A percentile compares a stretch with the other conserved stretches of the same genome.
Conservation (phyloP, 2,329 filamentous ascomycete genomes). For the Mollisiaceae sp. region DNA sequence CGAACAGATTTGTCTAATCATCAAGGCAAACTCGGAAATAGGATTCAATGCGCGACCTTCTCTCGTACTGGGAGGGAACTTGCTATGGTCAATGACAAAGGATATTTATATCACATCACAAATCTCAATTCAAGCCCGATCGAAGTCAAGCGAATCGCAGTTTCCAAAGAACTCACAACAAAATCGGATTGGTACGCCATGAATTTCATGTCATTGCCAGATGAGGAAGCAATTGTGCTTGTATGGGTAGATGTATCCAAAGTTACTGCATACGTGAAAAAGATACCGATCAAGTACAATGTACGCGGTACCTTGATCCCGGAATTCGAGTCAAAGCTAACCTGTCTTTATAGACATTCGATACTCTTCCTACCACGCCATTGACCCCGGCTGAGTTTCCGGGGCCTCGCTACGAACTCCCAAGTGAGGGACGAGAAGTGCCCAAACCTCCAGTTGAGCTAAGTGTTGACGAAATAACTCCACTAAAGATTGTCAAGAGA, state of each 20-base stretch:
- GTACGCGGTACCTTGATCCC: constrained; percentile 13
- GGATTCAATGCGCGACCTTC: constrained; percentile 48
- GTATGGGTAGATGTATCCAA: constrained; percentile 48
- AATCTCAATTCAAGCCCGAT: constrained; percentile 47
- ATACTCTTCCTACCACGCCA: constrained; percentile 21
- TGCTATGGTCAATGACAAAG: constrained; percentile 49
- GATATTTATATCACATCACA: constrained; percentile 47
- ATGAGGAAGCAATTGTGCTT: constrained; percentile 47
- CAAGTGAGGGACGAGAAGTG: constrained; percentile 28
- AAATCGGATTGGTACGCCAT: constrained; percentile 47
- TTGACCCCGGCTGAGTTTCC: constrained; percentile 15
- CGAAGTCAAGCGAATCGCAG: constrained; percentile 45
- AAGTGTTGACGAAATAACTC: constrained; percentile 16
- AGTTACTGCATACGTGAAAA: constrained; percentile 43
- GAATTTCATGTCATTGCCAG: constrained; percentile 46
- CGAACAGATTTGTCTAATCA: constrained; percentile 39
- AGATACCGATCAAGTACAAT: constrained; percentile 37
- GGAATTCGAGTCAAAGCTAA: not conserved
- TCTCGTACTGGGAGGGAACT: constrained; percentile 47
- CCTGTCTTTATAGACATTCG: not conserved
- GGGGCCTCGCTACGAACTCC: constrained; percentile 22
- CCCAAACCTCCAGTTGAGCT: constrained; percentile 23
- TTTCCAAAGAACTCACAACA: constrained; percentile 46
- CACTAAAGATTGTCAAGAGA: constrained; percentile 21
- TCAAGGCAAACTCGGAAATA: constrained; percentile 45